A percentile compares a stretch with the other conserved stretches of the same genome.
Conservation (phyloP, 441 rosid genomes). For the Pelargonium citronellum region DNA sequence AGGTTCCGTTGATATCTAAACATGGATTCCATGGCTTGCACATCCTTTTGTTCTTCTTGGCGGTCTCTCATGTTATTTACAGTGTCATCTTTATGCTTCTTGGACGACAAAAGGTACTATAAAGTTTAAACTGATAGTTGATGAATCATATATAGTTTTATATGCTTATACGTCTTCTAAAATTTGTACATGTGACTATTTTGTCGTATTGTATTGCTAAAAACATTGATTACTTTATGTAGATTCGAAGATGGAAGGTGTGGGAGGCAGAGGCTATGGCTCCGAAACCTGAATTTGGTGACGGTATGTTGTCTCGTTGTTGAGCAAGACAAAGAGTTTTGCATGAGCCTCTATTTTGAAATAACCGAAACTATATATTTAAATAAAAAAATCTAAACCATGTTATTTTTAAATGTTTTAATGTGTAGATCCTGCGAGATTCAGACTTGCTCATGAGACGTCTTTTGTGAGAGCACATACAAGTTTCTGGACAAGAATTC, state of each 20-base stretch:
- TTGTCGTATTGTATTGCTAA: no score
- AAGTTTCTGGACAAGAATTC: neutral
- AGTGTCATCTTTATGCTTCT: neutral
- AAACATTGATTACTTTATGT: neutral
- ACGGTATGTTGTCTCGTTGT: neutral
- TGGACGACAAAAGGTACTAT: neutral
- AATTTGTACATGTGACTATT: no score
- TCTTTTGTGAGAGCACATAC: conserved; percentile 5
- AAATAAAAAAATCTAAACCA: no score
- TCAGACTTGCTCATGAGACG: neutral
- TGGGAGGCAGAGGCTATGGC: conserved; percentile 5
- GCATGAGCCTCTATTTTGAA: no score
- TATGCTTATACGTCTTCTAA: no score
- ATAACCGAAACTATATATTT: no score
- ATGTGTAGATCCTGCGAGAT: neutral
- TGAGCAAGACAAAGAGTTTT: no score
- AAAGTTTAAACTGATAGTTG: no score
- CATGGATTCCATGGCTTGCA: neutral
- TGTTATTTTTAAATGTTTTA: no score
- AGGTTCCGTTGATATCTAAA: neutral
- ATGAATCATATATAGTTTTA: no score
- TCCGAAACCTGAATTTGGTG: neutral
- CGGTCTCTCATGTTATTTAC: neutral
- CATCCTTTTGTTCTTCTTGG: conserved; percentile 3
- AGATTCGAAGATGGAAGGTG: neutral